A percentile compares a stretch with the other conserved stretches of the same genome.
Conservation (phyloP, 1,284 basidiomycete species). For the Irpex lacteus region DNA sequence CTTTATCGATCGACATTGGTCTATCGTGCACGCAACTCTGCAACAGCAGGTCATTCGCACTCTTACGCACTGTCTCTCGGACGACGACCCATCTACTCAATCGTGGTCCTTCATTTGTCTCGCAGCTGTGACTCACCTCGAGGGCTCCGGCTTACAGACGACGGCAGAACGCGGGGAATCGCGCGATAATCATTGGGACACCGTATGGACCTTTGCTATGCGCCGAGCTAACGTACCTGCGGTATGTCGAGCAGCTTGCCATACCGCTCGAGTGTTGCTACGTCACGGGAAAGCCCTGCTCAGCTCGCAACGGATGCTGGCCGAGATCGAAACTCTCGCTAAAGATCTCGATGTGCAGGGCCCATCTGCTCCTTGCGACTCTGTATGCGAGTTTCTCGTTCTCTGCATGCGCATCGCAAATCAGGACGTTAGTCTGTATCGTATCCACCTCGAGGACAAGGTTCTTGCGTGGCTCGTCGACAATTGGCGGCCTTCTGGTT, state of each 20-base stretch:
- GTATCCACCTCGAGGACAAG: constrained; percentile 81
- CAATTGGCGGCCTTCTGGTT: constrained; percentile 55
- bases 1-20: constrained; percentile 77
- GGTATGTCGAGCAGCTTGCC: constrained; percentile 79
- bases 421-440: constrained; percentile 78
- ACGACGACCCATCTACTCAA: constrained; percentile 66
- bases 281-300: constrained; percentile 43
- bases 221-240: constrained; percentile 65
- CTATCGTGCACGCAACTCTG: constrained; percentile 50
- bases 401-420: constrained; percentile 65
- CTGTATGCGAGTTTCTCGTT: constrained; percentile 79
- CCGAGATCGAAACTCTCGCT: constrained; percentile 73
- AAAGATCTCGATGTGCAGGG: constrained; percentile 87
- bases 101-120: constrained; percentile 83
- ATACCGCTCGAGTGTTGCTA: constrained; percentile 63
- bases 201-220: constrained; percentile 80
- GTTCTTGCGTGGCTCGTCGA: constrained; percentile 81
- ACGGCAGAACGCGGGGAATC: neutral
- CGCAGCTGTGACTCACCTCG: constrained; percentile 59
- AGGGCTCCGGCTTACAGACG: neutral
- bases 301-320: constrained; percentile 51
- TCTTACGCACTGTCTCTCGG: constrained; percentile 59
- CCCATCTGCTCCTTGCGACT: constrained; percentile 79
- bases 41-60: constrained; percentile 52
- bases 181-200: constrained; percentile 55